Evolutionary conservation across 2,329 filamentous ascomycete species (phyloP).

Genomic region (Colletotrichum sp.): DNA sequence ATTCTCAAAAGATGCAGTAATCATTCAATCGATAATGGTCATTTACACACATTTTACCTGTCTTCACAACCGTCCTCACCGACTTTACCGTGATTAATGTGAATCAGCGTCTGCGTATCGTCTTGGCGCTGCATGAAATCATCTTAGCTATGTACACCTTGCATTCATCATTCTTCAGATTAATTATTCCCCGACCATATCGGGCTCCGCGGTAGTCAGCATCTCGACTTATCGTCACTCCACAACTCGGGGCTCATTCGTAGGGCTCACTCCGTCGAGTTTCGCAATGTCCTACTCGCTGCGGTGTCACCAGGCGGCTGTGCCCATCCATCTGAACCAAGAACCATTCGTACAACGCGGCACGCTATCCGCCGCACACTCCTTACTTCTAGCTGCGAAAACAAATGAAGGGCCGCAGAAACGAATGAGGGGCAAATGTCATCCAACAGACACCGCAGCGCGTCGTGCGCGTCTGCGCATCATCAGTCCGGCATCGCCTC

Average conservation of each 20-base stretch:
- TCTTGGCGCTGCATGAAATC: not conserved
- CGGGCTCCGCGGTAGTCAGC: not conserved
- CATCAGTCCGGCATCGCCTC: not conserved
- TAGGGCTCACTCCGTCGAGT: not conserved
- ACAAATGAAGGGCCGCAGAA: not conserved
- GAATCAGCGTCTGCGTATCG: not conserved
- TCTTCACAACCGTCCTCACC: not conserved
- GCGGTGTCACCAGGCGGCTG: not conserved
- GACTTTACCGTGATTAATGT: not conserved
- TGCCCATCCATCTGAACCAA: not conserved
- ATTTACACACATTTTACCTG: not conserved
- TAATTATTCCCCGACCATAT: not conserved
- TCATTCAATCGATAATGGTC: constrained; percentile 13
- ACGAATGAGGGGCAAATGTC: not conserved
- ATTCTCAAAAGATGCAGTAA: constrained; percentile 14
- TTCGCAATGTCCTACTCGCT: not conserved
- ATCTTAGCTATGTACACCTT: not conserved
- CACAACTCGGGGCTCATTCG: not conserved
- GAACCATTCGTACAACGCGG: not conserved
- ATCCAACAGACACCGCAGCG: not conserved
- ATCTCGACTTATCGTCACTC: not conserved
- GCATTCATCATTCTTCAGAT: not conserved
- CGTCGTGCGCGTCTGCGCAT: not conserved
- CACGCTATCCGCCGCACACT: not conserved
- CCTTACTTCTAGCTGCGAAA: not conserved